phyloP scores from a whole-genome alignment of 352 stramenopile genomes.

The Pythium plurisporium region DNA sequence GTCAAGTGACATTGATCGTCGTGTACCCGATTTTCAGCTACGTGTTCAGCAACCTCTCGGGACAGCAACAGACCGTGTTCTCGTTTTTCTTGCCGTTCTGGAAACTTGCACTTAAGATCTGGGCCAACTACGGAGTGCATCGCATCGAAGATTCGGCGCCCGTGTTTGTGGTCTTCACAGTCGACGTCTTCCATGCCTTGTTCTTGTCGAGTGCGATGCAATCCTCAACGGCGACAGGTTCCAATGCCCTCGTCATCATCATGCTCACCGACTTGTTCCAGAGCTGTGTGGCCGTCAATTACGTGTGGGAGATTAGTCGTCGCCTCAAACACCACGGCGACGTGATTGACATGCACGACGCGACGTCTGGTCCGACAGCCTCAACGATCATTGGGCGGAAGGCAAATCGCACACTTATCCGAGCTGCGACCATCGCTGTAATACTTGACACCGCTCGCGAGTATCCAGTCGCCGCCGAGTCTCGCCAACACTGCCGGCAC shows the following conservation, averaged over 20 bases:
- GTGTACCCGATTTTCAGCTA: constrained; percentile 15
- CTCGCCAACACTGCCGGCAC: too few relatives aligned
- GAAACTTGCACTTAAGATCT: constrained; percentile 36
- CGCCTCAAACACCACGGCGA: neutral
- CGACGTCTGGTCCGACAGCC: neutral
- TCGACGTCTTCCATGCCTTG: constrained; percentile 20
- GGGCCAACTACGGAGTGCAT: constrained; percentile 15
- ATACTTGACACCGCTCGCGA: too few relatives aligned
- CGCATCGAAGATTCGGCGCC: constrained; percentile 26
- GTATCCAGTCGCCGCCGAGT: too few relatives aligned
- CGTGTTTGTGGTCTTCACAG: constrained; percentile 12
- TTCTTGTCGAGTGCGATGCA: constrained; percentile 18
- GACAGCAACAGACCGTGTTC: neutral
- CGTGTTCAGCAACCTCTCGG: constrained; percentile 6
- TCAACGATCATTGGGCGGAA: too few relatives aligned
- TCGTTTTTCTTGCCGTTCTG: constrained; percentile 26
- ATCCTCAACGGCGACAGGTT: neutral
- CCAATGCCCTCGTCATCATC: neutral
- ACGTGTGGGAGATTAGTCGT: neutral
- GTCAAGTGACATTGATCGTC: constrained; percentile 1
- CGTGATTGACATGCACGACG: neutral
- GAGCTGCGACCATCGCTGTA: too few relatives aligned
- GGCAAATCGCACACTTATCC: too few relatives aligned
- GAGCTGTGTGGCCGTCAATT: neutral
- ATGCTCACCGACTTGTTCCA: constrained; percentile 6